Evolutionary conservation across 495 filamentous ascomycete genomes (phyloP).

Genomic region (Sphaerosporella brunnea): DNA sequence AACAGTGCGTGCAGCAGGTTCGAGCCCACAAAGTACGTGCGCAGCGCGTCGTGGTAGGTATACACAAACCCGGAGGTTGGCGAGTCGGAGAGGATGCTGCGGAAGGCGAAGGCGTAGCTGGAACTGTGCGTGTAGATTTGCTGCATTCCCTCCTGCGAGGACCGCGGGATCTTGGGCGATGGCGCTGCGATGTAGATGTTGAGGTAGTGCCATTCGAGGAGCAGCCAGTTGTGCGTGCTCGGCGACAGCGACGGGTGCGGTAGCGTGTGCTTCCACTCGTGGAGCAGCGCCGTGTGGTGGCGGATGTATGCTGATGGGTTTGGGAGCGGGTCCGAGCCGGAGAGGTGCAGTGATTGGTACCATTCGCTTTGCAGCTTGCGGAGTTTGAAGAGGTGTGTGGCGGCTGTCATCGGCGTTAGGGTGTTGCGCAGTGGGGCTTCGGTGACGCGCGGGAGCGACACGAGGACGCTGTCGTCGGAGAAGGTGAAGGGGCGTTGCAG

Average conservation of each 20-base stretch:
- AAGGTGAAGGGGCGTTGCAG: conserved; percentile 73
- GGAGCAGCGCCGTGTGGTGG: conserved; percentile 44
- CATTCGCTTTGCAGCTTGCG: conserved; percentile 60
- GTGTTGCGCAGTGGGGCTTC: conserved; percentile 16
- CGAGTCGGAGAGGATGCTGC: conserved; percentile 35
- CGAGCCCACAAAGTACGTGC: conserved; percentile 52
- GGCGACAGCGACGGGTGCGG: conserved; percentile 40
- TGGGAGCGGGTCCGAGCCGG: conserved; percentile 42
- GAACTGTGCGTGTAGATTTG: conserved; percentile 71
- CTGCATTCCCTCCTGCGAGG: conserved; percentile 48
- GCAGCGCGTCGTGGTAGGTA: conserved; percentile 55
- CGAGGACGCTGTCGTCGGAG: conserved; percentile 68
- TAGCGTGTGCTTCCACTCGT: conserved; percentile 46
- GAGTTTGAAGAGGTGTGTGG: conserved; percentile 51
- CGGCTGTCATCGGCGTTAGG: conserved; percentile 22
- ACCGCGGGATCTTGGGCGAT: conserved; percentile 42
- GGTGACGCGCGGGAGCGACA: conserved; percentile 35
- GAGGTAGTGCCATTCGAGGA: conserved; percentile 68
- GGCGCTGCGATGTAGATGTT: conserved; percentile 70
- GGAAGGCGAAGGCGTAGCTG: conserved; percentile 47
- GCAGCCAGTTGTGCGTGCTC: conserved; percentile 49
- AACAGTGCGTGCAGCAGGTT: conserved; percentile 50
- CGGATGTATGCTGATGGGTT: conserved; percentile 43
- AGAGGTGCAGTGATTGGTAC: conserved; percentile 69
- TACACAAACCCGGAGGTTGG: conserved; percentile 34